Percentiles rank a stretch among this genome's conserved stretches.
These are phyloP conservation scores for Eudorina sp. DNA, from an alignment of 139 green algal genomes.

Conservation along the genomic window DNA sequence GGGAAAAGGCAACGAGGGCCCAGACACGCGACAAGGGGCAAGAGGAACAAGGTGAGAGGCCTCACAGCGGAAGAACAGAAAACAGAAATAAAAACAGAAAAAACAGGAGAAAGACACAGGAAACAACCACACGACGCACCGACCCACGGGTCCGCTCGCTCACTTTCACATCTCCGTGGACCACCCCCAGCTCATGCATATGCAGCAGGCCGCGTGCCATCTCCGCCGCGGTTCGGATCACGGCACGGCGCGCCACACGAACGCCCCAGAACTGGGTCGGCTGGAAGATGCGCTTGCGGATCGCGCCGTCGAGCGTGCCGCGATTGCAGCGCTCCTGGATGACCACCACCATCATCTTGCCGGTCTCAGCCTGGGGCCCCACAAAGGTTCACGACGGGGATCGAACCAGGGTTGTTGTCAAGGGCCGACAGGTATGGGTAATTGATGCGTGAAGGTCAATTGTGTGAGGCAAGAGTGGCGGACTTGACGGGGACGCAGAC, in stretches of 20 bases:
- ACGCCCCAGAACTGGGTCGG: not conserved
- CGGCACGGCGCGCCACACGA: conserved; percentile 14
- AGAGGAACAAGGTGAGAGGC: no score
- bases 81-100: no score
- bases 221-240: conserved; percentile 46
- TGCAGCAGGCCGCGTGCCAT: conserved; percentile 52
- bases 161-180: conserved; percentile 33
- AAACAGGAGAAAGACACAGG: no score
- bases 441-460: no score
- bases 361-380: not conserved
- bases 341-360: conserved; percentile 6
- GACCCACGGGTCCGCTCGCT: not conserved
- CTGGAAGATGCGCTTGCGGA: not conserved
- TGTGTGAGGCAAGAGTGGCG: no score
- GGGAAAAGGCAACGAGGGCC: no score
- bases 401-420: no score
- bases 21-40: no score
- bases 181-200: conserved; percentile 60
- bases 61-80: no score
- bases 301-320: not conserved
- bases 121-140: not conserved
- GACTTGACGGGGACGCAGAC: no score
- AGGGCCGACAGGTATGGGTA: no score
- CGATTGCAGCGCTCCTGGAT: not conserved
- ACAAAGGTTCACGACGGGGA: no score